Evolutionary conservation across 495 filamentous ascomycete species (phyloP).

Genomic region (Aspergillus bertholletiae): DNA sequence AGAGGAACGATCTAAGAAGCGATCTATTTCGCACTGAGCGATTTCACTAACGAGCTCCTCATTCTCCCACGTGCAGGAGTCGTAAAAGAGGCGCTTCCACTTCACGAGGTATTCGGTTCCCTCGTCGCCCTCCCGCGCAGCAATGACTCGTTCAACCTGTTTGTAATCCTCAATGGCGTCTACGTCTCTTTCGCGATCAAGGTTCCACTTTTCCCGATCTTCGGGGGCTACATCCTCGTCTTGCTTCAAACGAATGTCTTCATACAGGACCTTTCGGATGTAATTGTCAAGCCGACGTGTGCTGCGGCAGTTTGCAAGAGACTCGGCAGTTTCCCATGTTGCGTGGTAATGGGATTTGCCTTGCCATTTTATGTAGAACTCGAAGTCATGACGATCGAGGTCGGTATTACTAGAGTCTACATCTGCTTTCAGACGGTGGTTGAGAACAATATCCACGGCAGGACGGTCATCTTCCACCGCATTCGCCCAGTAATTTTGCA

Average conservation of each 20-base stretch:
- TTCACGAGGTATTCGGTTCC: constrained; percentile 86
- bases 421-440: constrained; percentile 74
- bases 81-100: constrained; percentile 84
- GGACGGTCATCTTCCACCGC: constrained; percentile 68
- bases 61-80: constrained; percentile 91
- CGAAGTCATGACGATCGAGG: constrained; percentile 72
- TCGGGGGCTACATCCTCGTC: constrained; percentile 75
- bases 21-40: constrained; percentile 83
- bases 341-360: constrained; percentile 90
- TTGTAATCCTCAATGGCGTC: constrained; percentile 83
- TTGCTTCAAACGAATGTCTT: constrained; percentile 66
- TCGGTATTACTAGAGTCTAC: constrained; percentile 53
- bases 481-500: constrained; percentile 60
- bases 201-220: constrained; percentile 83
- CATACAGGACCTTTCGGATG: constrained; percentile 72
- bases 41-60: constrained; percentile 68
- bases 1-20: constrained; percentile 76
- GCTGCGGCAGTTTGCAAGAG: constrained; percentile 64
- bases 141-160: constrained; percentile 89
- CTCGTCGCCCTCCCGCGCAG: constrained; percentile 68
- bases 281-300: constrained; percentile 91
- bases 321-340: constrained; percentile 82
- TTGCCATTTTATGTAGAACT: constrained; percentile 98
- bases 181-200: constrained; percentile 81
- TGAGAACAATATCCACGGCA: constrained; percentile 84